Evolutionary conservation across 371 early-diverging fungal species (phyloP), one percentile per base, ranked within the genome.

Genomic region (Mortierella sp.): DNA sequence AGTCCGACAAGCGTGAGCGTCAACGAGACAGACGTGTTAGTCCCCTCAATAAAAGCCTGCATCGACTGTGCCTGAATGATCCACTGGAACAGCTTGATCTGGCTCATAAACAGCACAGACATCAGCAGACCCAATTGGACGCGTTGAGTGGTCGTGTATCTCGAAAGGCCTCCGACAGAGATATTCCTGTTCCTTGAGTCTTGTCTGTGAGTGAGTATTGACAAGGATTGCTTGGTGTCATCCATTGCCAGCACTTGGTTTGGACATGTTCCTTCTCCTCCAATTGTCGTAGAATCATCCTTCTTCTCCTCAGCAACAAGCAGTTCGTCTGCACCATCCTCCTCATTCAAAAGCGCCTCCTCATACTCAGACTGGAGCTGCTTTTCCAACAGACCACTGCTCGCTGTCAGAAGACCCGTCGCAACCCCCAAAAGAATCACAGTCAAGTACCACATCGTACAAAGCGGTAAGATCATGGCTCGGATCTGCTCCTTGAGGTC

Each of bases 1-100:
- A 76, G 48, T 16, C 81, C 79, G 3, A 81, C 58, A 26, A 71
- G 8, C 38, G 79, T 73, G 54, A 81, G 45, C 31, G 24, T 54
- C 28, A 60, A 58, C 26, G 79, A 78, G 19, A 79, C 76, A 1
- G 84, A 68, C 28, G 45, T 70, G 4, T 26, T 28, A 3, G 74
- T 48, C 34, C 75, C 76, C 14, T 26, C 63, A 9, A 58, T 38
- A 24, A 70, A 45, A 0, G 72, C 38, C n/a, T 38, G 48, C 72
- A 55, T 26, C 3, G 77, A 73, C 72, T 80, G 79, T 19, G 75
- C 52, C 54, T 58, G 63, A 7, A 82, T 34, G 5, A 85, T 71
- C 82, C 82, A 85, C 7, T 75, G 70, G 75, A 82, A 85, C n/a
- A 85, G 38, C 60, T 55, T 74, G 74, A 81, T 76, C 74, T 84